Conservation (phyloP, 148 eudicot species). For the Persicaria maculosa region DNA sequence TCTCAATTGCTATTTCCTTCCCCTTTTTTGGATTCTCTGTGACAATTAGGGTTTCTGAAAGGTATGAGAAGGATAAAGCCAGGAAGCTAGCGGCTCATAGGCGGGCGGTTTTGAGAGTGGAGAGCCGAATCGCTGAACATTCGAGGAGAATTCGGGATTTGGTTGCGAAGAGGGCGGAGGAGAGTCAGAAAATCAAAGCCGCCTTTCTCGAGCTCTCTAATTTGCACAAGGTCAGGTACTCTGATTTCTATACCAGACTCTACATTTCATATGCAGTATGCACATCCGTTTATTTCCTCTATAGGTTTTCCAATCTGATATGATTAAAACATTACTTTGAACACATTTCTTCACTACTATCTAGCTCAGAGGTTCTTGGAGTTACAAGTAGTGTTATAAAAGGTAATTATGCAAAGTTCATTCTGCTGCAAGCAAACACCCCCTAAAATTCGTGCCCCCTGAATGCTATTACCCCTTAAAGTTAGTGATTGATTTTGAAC, state of each 20-base stretch:
- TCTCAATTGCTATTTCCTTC: neutral
- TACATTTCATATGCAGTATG: neutral
- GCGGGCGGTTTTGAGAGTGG: conserved; percentile 62
- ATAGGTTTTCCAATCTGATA: neutral
- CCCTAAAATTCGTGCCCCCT: too few relatives aligned
- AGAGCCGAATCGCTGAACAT: conserved; percentile 50
- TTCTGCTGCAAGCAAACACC: too few relatives aligned
- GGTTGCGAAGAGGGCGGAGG: conserved; percentile 25
- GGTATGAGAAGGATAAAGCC: conserved; percentile 68
- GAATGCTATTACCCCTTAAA: too few relatives aligned
- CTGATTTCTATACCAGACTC: neutral
- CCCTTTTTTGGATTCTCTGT: neutral
- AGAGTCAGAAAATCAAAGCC: conserved; percentile 36
- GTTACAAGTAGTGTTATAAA: too few relatives aligned
- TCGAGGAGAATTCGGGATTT: conserved; percentile 40
- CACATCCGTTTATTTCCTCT: neutral
- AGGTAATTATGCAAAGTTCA: too few relatives aligned
- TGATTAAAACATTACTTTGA: neutral
- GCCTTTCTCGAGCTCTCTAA: conserved; percentile 41
- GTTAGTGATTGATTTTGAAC: too few relatives aligned
- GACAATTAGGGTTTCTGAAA: conserved; percentile 12
- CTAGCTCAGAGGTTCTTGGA: neutral
- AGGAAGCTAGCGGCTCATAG: conserved; percentile 43
- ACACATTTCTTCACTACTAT: neutral
- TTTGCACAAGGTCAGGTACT: conserved; percentile 55